Evolutionary conservation across 768 basidiomycete species (phyloP), one percentile per base, ranked within the genome.

Genomic region (Termitomyces sp.): DNA sequence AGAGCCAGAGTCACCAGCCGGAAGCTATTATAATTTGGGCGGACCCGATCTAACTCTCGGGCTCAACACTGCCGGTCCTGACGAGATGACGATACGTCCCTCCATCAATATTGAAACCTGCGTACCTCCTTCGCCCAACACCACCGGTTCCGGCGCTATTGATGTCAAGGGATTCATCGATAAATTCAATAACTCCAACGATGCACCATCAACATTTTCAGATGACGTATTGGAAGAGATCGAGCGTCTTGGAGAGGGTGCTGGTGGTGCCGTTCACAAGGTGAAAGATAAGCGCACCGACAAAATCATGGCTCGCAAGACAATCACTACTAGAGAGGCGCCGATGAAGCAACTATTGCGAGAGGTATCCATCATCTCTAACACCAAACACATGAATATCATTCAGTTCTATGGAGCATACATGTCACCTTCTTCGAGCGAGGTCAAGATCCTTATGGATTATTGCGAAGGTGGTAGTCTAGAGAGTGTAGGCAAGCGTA

Each of bases 371-470:
- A 96, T 98, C 72, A 93, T 93, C 65, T 87, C 91, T 50, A 83
- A 86, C 55, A 93, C 89, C 55, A 78, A 85, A 48, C 92, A 96
- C 65, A 73, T 83, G 64, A 96, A 96, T 67, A 96, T 99, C 72
- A 87, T 94, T 59, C 79, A 81, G 47, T 99, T 96, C 76, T 88
- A 93, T 68, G 97, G 96, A 33, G 94, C 93, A 27, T 98, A 91
- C 73, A 87, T 89, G 81, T 85, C 87, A 14, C 89, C 89, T 22
- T 91, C 87, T 27, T 85, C 87, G 12, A 93, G 90, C 66, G 95
- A 98, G 72, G 88, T 99, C 66, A 95, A 95, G 70, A 91, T 99
- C 64, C 79, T 95, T 65, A 95, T 98, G 90, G 97, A 99, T 70
- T 86, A 75, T 64, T 74, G 91, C 70, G 91, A 94, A 66, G 93